Conservation (phyloP, 129 eudicot species). For the Tagetes patula region DNA sequence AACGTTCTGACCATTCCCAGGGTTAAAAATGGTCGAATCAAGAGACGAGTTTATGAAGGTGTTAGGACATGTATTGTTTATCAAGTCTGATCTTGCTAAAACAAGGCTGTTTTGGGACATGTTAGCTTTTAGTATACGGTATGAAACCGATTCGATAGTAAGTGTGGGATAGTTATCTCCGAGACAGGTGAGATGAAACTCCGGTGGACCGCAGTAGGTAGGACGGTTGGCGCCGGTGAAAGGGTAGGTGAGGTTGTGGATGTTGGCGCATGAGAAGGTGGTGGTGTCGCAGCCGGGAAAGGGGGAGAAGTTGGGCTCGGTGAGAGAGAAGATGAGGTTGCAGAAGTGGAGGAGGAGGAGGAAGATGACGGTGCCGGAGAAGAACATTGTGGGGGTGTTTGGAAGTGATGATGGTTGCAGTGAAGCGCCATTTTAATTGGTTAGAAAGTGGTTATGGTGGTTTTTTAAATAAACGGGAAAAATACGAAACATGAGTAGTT, state of each 20-base stretch:
- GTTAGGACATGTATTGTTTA: conserved; percentile 50
- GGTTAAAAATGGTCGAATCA: conserved; percentile 38
- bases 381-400: conserved; percentile 18
- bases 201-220: conserved; percentile 60
- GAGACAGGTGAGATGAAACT: conserved; percentile 48
- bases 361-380: conserved; percentile 15
- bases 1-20: conserved; percentile 23
- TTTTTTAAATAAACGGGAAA: conserved; percentile 30
- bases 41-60: conserved; percentile 42
- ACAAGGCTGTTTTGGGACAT: conserved; percentile 36
- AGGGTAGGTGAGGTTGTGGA: conserved; percentile 51
- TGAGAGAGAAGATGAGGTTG: conserved; percentile 29
- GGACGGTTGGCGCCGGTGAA: conserved; percentile 65
- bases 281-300: conserved; percentile 39
- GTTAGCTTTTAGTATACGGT: conserved; percentile 46
- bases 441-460: conserved; percentile 3
- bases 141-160: conserved; percentile 37
- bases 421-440: conserved; percentile 18
- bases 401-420: conserved; percentile 16
- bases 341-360: conserved; percentile 30
- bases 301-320: conserved; percentile 28
- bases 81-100: conserved; percentile 49
- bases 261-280: conserved; percentile 57
- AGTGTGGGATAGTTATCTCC: conserved; percentile 37
- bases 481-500: conserved; percentile 32